Percentiles rank a stretch among this genome's conserved stretches.
Evolutionary conservation across 208 protist genomes (phyloP).

Genomic region (Tritrichomonas musculus): DNA sequence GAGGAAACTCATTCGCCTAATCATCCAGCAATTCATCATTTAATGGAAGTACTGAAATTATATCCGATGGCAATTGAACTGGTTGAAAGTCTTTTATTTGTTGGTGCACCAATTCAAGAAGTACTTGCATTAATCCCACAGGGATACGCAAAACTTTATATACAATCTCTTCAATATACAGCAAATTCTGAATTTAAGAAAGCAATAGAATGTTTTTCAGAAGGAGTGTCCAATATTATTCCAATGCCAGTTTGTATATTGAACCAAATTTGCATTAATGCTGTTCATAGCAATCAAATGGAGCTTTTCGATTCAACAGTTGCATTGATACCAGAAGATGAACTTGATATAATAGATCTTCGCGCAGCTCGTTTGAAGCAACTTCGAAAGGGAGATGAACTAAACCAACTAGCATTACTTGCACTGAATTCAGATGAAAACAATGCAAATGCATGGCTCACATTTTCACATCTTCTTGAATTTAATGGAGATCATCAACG

Average conservation of each 20-base stretch:
- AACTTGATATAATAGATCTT: background rate
- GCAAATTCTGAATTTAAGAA: background rate
- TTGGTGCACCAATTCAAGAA: background rate
- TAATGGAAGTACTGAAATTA: background rate
- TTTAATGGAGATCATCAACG: background rate
- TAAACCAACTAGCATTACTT: background rate
- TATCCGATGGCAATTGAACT: constrained; percentile 13
- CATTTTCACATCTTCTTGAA: background rate
- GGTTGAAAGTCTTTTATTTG: background rate
- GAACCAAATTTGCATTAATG: background rate
- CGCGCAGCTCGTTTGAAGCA: background rate
- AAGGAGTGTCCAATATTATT: background rate
- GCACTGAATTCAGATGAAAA: background rate
- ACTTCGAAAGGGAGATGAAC: background rate
- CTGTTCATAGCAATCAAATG: background rate
- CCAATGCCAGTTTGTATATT: background rate
- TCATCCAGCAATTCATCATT: constrained; percentile 27
- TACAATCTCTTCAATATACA: background rate
- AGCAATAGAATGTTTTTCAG: background rate
- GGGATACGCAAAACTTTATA: background rate
- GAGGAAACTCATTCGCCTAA: background rate
- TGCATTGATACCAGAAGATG: background rate
- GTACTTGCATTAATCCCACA: background rate
- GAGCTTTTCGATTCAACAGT: background rate
- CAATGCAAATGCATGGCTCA: background rate